Evolutionary conservation across 2,329 filamentous ascomycete species (phyloP).

Genomic region (Xylaria sp.): DNA sequence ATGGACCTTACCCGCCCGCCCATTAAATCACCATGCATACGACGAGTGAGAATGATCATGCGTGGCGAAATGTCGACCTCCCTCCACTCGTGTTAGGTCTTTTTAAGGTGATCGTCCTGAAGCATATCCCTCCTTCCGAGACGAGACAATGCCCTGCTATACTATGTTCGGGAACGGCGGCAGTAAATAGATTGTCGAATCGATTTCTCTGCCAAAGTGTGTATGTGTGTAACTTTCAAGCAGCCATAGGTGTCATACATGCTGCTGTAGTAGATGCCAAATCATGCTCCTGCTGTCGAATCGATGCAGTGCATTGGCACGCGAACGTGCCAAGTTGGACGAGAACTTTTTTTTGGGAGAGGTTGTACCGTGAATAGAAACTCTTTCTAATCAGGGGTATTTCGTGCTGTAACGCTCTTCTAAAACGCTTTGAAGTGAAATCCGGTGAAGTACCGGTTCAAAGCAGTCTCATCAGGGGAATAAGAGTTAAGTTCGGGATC

Average conservation of each 20-base stretch:
- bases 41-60: not conserved
- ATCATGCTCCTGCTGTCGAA: slow-evolving; percentile 41
- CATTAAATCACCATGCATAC: not conserved
- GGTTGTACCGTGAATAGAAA: not conserved
- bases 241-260: slow-evolving; percentile 14
- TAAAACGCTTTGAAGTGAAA: slow-evolving; percentile 10
- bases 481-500: not conserved
- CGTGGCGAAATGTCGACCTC: not conserved
- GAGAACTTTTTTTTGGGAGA: slow-evolving; percentile 5
- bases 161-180: slow-evolving; percentile 1
- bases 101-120: not conserved
- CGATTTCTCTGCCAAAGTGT: not conserved
- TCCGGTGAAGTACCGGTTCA: slow-evolving; percentile 14
- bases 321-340: slow-evolving; percentile 23
- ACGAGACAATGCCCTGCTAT: slow-evolving; percentile 5
- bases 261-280: slow-evolving; percentile 26
- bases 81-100: not conserved
- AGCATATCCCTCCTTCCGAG: not conserved
- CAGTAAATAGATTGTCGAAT: slow-evolving; percentile 7
- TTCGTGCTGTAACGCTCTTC: slow-evolving; percentile 23
- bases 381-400: slow-evolving; percentile 24
- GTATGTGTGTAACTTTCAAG: slow-evolving; percentile 3
- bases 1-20: not conserved
- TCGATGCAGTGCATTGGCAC: slow-evolving; percentile 41
- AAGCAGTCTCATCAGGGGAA: slow-evolving; percentile 4